Conservation (phyloP, 2,329 filamentous ascomycete species). For the Penicillium sp. region DNA sequence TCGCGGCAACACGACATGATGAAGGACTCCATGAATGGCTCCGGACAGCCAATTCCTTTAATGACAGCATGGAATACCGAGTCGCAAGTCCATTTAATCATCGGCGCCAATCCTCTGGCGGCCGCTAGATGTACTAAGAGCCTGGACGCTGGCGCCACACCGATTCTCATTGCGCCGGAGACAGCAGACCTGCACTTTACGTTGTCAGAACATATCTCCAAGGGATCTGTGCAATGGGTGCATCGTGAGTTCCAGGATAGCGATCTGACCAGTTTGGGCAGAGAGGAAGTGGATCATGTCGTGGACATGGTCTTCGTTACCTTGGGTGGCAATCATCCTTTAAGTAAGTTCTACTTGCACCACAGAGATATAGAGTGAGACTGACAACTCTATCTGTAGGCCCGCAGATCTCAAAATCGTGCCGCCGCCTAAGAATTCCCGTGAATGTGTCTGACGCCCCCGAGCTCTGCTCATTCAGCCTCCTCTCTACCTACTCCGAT, state of each 20-base stretch:
- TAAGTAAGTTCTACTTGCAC: conserved; percentile 49
- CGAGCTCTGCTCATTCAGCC: conserved; percentile 82
- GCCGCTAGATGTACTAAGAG: conserved; percentile 80
- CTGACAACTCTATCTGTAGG: conserved; percentile 50
- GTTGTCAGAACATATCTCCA: conserved; percentile 50
- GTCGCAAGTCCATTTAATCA: conserved; percentile 72
- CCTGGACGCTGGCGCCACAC: conserved; percentile 77
- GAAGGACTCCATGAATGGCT: conserved; percentile 34
- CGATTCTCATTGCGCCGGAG: conserved; percentile 76
- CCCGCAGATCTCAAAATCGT: conserved; percentile 72
- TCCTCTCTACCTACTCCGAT: conserved; percentile 86
- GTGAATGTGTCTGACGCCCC: conserved; percentile 91
- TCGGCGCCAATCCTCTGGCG: conserved; percentile 88
- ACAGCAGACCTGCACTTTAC: conserved; percentile 64
- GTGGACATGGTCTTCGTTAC: conserved; percentile 96
- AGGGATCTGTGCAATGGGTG: conserved; percentile 48
- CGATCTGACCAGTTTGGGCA: conserved; percentile 77
- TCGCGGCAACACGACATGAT: conserved; percentile 30
- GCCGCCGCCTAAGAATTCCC: conserved; percentile 79
- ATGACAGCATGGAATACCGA: conserved; percentile 46
- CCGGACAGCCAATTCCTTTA: conserved; percentile 33
- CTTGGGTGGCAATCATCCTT: conserved; percentile 52
- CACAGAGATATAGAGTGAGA: too few relatives aligned
- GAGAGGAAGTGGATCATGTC: conserved; percentile 73
- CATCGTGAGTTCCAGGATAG: conserved; percentile 65